A percentile compares a stretch with the other conserved stretches of the same genome.
Conservation (phyloP, 1,139 yeast genomes). For the Candida tropicalis region DNA sequence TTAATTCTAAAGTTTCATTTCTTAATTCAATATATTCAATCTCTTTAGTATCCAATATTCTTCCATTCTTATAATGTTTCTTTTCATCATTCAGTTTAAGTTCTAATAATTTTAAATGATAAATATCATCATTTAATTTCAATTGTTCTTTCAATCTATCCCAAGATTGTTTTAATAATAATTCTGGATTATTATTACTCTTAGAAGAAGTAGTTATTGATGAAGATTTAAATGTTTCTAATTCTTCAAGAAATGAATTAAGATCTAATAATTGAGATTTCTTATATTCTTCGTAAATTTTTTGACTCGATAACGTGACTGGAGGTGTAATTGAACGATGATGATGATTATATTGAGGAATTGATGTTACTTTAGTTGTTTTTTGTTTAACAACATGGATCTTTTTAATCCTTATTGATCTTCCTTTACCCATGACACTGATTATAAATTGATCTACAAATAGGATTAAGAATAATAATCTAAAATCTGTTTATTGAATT, state of each 20-base stretch:
- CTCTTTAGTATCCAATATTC: neutral
- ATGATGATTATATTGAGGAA: too few species aligned
- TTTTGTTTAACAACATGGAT: neutral
- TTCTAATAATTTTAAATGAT: conserved; percentile 4
- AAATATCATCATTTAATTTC: neutral
- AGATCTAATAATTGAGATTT: neutral
- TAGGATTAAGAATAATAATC: too few species aligned
- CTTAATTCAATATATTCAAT: neutral
- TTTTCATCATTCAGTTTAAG: neutral
- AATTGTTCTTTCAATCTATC: neutral
- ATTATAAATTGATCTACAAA: too few species aligned
- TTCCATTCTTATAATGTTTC: neutral
- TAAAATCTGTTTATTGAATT: too few species aligned
- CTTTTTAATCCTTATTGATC: neutral
- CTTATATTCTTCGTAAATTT: neutral
- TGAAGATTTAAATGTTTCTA: neutral
- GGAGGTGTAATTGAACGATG: neutral
- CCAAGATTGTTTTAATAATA: neutral
- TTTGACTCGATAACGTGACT: neutral
- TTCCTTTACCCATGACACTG: conserved; percentile 2
- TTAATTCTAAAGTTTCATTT: neutral
- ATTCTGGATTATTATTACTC: too few species aligned
- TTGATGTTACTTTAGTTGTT: too few species aligned
- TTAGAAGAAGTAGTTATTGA: too few species aligned
- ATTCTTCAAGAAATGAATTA: neutral